phyloP scores from a whole-genome alignment of 2,329 filamentous ascomycete genomes.

The Trichoderma lentiforme region DNA sequence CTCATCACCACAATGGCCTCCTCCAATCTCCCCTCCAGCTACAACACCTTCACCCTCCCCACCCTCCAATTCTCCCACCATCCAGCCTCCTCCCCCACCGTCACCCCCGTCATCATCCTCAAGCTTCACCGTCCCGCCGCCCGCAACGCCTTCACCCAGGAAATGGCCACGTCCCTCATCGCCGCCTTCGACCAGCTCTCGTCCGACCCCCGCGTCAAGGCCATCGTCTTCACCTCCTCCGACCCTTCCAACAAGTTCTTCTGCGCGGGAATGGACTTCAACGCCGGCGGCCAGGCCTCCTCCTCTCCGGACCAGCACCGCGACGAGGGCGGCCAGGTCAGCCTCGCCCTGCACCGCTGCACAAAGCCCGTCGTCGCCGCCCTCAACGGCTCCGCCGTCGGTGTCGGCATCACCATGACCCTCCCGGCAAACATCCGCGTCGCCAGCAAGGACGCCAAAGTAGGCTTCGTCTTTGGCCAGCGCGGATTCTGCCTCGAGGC shows the following conservation, averaged over 20 bases:
- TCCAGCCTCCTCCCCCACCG: constrained; percentile 47
- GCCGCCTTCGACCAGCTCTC: constrained; percentile 50
- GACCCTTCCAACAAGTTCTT: constrained; percentile 50
- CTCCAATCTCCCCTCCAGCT: constrained; percentile 33
- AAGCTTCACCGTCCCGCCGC: constrained; percentile 62
- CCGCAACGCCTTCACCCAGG: constrained; percentile 66
- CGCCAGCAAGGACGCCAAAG: constrained; percentile 56
- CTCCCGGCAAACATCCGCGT: constrained; percentile 53
- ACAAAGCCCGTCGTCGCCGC: constrained; percentile 57
- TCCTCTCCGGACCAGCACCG: constrained; percentile 34
- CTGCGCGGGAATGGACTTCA: constrained; percentile 58
- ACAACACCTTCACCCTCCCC: constrained; percentile 41
- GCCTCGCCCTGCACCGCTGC: constrained; percentile 55
- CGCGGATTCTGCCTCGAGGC: constrained; percentile 71
- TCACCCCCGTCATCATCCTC: constrained; percentile 61
- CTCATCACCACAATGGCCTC: constrained; percentile 23
- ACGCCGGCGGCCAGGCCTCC: constrained; percentile 25
- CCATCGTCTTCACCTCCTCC: constrained; percentile 52
- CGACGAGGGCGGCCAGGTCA: constrained; percentile 51
- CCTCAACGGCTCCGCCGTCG: constrained; percentile 58
- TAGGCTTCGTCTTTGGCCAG: constrained; percentile 71
- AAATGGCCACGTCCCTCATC: constrained; percentile 61
- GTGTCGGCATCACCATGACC: constrained; percentile 61
- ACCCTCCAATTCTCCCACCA: constrained; percentile 49
- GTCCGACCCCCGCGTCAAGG: constrained; percentile 51